Evolutionary conservation across 352 stramenopile species (phyloP), one percentile per base, ranked within the genome.

Genomic region (Phytophthora constricta): DNA sequence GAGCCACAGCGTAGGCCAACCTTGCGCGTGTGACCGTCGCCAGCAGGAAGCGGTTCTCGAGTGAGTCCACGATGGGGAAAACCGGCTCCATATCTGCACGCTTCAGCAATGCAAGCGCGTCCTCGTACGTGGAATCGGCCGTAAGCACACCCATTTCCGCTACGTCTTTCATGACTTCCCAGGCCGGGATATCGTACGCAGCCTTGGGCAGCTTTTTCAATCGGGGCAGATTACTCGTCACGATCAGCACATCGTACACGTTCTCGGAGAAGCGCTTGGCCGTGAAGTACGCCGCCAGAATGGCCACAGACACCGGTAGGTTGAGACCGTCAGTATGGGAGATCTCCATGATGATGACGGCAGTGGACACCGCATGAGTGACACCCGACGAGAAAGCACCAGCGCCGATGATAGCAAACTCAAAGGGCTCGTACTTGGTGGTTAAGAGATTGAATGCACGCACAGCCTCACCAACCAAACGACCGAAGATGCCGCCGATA

Each of bases 291-390:
- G 91, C 88, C 22, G 92, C 81, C 46, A 98, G 66, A 72, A 97
- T 94, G 9, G 90, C 90, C 9, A 98, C 78, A 1, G 86, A 95
- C 16, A 97, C 83, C 23, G 91, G 91, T n/a, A 97, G 64, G 23
- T 93, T 92, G 17, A 97, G 73, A 13, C 83, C 77, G 54, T 96
- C 83, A 7, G 92, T 88, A 60, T 95, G 90, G 11, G 86, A 96
- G 53, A 98, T 84, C 70, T 98, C 95, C 84, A 98, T 98, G 51
- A 95, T 94, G 60, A 98, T 98, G 22, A 97, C 91, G 22, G 94
- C 95, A 0, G 90, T 98, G 11, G 87, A 97, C 42, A 98, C 90
- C 9, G 93, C 90, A 50, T 96, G 80, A 19, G 95, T 98, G n/a
- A 97, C 93, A 45, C 92, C 92, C 1, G 91, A 94, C 0, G 90